These are phyloP conservation scores for Ceratobasidium sp. DNA, from an alignment of 1,284 basidiomycete genomes.

Conservation along the genomic window DNA sequence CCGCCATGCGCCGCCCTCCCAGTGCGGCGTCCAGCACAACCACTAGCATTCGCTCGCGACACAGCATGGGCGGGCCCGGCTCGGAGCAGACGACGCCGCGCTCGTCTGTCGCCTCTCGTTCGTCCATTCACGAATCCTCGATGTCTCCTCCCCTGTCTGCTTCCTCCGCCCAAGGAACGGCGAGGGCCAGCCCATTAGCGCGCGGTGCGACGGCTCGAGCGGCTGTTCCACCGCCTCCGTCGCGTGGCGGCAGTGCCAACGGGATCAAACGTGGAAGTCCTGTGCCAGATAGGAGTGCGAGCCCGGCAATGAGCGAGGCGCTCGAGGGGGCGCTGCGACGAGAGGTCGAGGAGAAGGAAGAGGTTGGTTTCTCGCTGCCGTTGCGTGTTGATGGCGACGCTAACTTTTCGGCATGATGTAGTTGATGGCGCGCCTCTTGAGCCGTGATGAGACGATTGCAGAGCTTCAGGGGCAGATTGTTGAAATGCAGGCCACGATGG, in stretches of 20 bases:
- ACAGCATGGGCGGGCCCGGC: conserved; percentile 9
- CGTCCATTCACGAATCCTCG: conserved; percentile 15
- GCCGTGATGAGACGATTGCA: conserved; percentile 75
- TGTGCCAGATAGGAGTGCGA: conserved; percentile 32
- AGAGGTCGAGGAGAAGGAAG: conserved; percentile 82
- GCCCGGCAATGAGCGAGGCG: conserved; percentile 55
- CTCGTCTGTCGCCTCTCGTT: conserved; percentile 6
- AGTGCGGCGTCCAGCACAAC: conserved; percentile 7
- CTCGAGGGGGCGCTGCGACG: conserved; percentile 71
- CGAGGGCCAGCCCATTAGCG: conserved; percentile 18
- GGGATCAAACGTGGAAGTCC: conserved; percentile 9
- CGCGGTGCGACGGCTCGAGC: conserved; percentile 36
- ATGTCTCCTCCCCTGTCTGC: background rate
- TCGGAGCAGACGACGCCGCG: background rate
- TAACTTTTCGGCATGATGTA: conserved; percentile 52
- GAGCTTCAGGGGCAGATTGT: conserved; percentile 71
- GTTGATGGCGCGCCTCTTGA: conserved; percentile 78
- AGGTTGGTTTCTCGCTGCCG: conserved; percentile 59
- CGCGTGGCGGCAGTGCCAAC: conserved; percentile 15
- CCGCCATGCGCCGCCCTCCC: conserved; percentile 30
- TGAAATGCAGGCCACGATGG: conserved; percentile 69
- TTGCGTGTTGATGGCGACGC: conserved; percentile 40
- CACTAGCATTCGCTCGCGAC: conserved; percentile 7
- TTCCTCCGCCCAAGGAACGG: conserved; percentile 9
- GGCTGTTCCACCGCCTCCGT: conserved; percentile 46